A percentile compares a stretch with the other conserved stretches of the same genome.
Conservation (phyloP, 306 rosid genomes). For the Pterocarpus santalinus region DNA sequence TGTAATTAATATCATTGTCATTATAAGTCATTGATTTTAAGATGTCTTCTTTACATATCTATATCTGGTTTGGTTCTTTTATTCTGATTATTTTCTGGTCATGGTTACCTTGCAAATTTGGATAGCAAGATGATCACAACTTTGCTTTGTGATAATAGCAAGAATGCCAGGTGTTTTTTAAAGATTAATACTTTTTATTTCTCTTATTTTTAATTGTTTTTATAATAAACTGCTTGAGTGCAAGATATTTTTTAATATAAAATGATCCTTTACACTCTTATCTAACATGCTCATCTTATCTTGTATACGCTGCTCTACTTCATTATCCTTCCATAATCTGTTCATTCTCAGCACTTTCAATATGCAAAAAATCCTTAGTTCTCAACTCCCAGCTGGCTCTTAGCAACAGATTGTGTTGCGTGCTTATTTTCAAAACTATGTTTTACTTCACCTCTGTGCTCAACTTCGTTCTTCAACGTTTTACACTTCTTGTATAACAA, state of each 20-base stretch:
- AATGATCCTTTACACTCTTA: not conserved
- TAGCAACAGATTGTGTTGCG: not conserved
- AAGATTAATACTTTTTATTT: not conserved
- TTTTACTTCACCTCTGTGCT: not conserved
- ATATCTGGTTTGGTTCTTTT: constrained; percentile 18
- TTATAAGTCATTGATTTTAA: constrained; percentile 3
- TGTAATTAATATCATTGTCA: constrained; percentile 30
- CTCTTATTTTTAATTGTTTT: too few species aligned
- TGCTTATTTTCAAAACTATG: not conserved
- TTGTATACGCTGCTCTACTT: not conserved
- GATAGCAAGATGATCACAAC: constrained; percentile 18
- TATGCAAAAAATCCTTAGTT: constrained; percentile 1
- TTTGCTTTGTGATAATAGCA: constrained; percentile 3
- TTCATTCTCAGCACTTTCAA: not conserved
- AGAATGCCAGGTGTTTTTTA: not conserved
- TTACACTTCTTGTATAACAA: not conserved
- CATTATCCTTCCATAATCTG: not conserved
- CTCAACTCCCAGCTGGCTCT: not conserved
- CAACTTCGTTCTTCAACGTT: not conserved
- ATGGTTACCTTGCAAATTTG: not conserved
- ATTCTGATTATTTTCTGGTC: not conserved
- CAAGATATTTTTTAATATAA: not conserved
- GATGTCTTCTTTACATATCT: not conserved
- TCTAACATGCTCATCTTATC: not conserved
- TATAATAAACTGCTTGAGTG: not conserved